Conservation (phyloP, 345 rosid species). For the thale cress (Arabidopsis thaliana) region TAIR10.1 NC_003070.9:849501-850000, state of each 20-base stretch:
- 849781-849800: conserved; percentile 36
- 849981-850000: conserved; percentile 31
- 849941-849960: conserved; percentile 22
- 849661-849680: conserved; percentile 4
- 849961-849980: conserved; percentile 28
- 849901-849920: conserved; percentile 21
- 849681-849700: neutral
- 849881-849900: conserved; percentile 28
- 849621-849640: conserved; percentile 25
- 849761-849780: conserved; percentile 35
- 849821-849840: conserved; percentile 8
- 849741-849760: conserved; percentile 37
- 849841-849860: neutral
- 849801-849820: conserved; percentile 16
- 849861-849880: conserved; percentile 19
- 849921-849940: neutral
- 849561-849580: conserved; percentile 19
- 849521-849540: conserved; percentile 6
- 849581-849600: neutral
- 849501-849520: conserved; percentile 11
- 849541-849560: conserved; percentile 15
- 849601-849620: conserved; percentile 11
- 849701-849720: conserved; percentile 4
- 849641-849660: neutral
- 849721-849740: conserved; percentile 20